phyloP scores from a whole-genome alignment of 73 alveolate genomes.

The Paraurostyla sp. region DNA sequence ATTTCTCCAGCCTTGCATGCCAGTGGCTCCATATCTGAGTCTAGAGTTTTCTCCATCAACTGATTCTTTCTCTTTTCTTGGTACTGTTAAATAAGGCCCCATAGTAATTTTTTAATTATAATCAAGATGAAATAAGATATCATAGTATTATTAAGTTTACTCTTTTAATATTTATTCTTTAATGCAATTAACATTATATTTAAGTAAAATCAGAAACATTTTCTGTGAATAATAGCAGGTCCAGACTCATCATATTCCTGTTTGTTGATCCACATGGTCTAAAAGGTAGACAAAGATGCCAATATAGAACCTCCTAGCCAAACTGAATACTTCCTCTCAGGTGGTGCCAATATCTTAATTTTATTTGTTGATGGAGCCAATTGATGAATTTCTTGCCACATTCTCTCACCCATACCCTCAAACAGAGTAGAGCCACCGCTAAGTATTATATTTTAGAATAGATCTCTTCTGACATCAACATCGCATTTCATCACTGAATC shows the following conservation, averaged over 20 bases:
- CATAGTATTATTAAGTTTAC: too few species aligned
- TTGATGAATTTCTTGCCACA: constrained; percentile 91
- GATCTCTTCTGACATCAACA: constrained; percentile 95
- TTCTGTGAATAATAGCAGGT: constrained; percentile 88
- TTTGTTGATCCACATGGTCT: constrained; percentile 88
- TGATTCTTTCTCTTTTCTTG: constrained; percentile 85
- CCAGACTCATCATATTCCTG: constrained; percentile 90
- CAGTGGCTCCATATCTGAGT: constrained; percentile 79
- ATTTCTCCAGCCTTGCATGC: constrained; percentile 91
- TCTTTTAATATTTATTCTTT: too few species aligned
- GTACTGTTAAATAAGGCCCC: constrained; percentile 91
- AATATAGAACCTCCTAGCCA: constrained; percentile 98
- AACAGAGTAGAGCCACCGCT: constrained; percentile 98
- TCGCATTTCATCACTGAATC: constrained; percentile 96
- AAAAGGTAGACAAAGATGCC: constrained; percentile 95
- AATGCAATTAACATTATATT: neutral
- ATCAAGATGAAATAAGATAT: neutral
- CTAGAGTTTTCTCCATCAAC: constrained; percentile 79
- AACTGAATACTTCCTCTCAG: constrained; percentile 93
- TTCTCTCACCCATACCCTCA: constrained; percentile 96
- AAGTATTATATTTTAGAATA: constrained; percentile 90
- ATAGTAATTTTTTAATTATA: constrained; percentile 16
- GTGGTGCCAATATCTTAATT: constrained; percentile 89
- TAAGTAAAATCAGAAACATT: constrained; percentile 81
- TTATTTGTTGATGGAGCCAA: constrained; percentile 93